Conservation (phyloP, 257 asterid genomes). For the Plantago elongata region DNA sequence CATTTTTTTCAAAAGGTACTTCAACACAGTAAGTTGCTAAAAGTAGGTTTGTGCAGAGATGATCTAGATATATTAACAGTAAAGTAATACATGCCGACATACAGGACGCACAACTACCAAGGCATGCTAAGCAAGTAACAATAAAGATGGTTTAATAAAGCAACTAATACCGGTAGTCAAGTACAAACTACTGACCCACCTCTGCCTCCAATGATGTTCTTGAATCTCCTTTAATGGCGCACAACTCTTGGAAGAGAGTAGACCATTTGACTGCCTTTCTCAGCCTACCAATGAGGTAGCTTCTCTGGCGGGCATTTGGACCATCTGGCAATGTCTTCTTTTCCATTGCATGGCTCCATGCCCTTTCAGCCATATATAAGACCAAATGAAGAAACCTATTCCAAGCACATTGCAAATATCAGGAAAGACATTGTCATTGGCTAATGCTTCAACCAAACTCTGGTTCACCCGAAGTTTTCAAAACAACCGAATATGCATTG, state of each 20-base stretch:
- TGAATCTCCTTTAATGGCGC: conserved; percentile 82
- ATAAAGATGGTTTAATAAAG: neutral
- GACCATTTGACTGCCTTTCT: conserved; percentile 98
- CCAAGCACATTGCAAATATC: conserved; percentile 17
- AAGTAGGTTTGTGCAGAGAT: neutral
- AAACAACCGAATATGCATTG: too few relatives aligned
- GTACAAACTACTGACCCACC: conserved; percentile 35
- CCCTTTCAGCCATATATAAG: conserved; percentile 89
- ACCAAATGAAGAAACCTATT: conserved; percentile 87
- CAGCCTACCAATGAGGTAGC: conserved; percentile 90
- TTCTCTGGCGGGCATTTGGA: conserved; percentile 87
- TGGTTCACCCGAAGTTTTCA: too few relatives aligned
- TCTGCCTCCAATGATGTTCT: conserved; percentile 96
- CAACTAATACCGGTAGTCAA: conserved; percentile 9
- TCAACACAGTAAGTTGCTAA: neutral
- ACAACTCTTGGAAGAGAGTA: conserved; percentile 70
- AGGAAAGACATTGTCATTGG: neutral
- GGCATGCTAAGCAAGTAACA: neutral
- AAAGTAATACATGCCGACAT: neutral
- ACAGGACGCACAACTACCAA: conserved; percentile 6
- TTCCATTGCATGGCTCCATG: conserved; percentile 99
- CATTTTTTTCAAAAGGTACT: neutral
- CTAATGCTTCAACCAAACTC: too few relatives aligned
- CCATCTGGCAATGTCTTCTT: conserved; percentile 94
- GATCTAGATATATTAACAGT: neutral